A percentile compares a stretch with the other conserved stretches of the same genome.
These are phyloP conservation scores for Gossypium australe DNA, from an alignment of 345 rosid genomes.

Conservation along the genomic window DNA sequence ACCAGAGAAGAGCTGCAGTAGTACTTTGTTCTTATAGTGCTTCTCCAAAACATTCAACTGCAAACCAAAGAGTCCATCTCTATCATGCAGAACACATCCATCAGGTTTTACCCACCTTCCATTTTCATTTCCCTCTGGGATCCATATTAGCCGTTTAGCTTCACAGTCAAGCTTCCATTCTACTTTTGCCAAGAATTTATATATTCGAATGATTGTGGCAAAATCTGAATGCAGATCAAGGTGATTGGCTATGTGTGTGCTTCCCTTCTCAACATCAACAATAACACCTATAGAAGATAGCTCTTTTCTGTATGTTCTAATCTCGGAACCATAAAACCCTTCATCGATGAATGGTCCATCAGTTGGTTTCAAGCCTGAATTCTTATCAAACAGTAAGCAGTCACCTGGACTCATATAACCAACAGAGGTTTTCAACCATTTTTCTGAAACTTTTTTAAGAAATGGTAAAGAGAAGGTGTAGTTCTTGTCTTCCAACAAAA, in stretches of 20 bases:
- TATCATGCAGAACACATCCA: constrained; percentile 45
- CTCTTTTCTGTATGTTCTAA: constrained; percentile 32
- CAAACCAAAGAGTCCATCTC: constrained; percentile 42
- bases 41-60: constrained; percentile 44
- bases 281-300: constrained; percentile 43
- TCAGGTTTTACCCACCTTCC: constrained; percentile 49
- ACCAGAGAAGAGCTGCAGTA: constrained; percentile 31
- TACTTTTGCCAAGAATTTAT: constrained; percentile 27
- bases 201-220: constrained; percentile 41
- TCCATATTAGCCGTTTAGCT: constrained; percentile 36
- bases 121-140: constrained; percentile 33
- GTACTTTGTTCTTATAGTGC: constrained; percentile 26
- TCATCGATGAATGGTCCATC: constrained; percentile 84
- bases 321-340: constrained; percentile 39
- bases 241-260: constrained; percentile 32
- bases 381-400: constrained; percentile 39
- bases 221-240: constrained; percentile 37
- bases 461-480: constrained; percentile 29
- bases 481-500: constrained; percentile 20
- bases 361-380: constrained; percentile 35
- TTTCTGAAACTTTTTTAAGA: constrained; percentile 24
- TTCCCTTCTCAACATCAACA: constrained; percentile 24
- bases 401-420: constrained; percentile 49
- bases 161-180: constrained; percentile 34
- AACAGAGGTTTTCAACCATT: constrained; percentile 52